These are phyloP conservation scores for Cronartium ribicola DNA, from an alignment of 1,284 basidiomycete species.

Conservation along the genomic window DNA sequence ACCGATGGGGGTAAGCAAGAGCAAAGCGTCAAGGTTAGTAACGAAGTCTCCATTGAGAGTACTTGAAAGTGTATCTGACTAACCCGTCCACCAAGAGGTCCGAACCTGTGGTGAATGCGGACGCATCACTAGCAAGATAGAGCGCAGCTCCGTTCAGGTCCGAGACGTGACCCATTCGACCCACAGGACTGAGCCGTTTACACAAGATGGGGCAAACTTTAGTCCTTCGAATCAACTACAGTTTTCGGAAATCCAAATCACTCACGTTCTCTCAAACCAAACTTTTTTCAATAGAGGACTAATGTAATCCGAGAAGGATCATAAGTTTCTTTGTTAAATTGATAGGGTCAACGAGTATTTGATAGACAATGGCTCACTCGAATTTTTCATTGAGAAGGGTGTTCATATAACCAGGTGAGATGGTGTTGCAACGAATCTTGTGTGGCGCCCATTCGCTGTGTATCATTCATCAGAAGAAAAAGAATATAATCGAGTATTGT, in stretches of 20 bases:
- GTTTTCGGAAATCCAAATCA: neutral
- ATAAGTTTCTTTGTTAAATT: neutral
- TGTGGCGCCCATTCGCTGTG: slow-evolving; percentile 40
- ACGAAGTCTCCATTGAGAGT: neutral
- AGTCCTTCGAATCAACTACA: neutral
- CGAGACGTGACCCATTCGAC: slow-evolving; percentile 35
- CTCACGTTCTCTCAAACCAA: slow-evolving; percentile 42
- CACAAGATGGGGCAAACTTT: neutral
- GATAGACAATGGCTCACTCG: slow-evolving; percentile 16
- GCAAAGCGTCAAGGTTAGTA: neutral
- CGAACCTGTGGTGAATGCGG: slow-evolving; percentile 30
- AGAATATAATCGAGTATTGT: neutral
- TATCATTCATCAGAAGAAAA: neutral
- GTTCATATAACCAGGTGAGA: slow-evolving; percentile 41
- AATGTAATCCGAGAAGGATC: neutral
- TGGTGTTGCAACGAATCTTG: slow-evolving; percentile 40
- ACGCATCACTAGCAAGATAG: slow-evolving; percentile 32
- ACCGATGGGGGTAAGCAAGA: neutral
- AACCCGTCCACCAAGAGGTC: slow-evolving; percentile 36
- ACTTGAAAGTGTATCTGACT: slow-evolving; percentile 1
- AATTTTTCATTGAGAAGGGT: slow-evolving; percentile 43
- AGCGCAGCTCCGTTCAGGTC: slow-evolving; percentile 40
- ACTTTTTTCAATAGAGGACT: slow-evolving; percentile 40
- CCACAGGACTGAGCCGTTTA: slow-evolving; percentile 14
- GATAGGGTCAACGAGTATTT: neutral